Percentiles rank a stretch among this genome's conserved stretches.
These are phyloP conservation scores for Arachis hypogaea DNA, from an alignment of 306 rosid genomes.

Conservation along the genomic window DNA sequence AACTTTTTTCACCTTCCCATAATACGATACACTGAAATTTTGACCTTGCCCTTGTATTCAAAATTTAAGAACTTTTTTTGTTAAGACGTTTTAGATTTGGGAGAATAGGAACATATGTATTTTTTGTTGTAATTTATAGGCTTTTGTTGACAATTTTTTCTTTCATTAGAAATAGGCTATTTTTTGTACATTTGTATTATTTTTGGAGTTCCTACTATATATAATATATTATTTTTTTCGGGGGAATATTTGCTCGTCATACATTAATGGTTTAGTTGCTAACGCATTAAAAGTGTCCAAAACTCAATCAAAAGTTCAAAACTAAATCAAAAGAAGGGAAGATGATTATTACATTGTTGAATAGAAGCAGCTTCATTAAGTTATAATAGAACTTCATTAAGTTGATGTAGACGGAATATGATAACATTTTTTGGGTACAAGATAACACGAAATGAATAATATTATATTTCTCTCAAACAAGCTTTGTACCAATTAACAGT, in stretches of 20 bases:
- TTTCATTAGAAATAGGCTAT: background rate
- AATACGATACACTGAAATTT: background rate
- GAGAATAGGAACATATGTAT: too few relatives aligned
- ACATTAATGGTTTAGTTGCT: background rate
- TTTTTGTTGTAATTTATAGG: constrained; percentile 3
- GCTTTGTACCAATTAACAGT: too few relatives aligned
- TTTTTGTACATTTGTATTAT: background rate
- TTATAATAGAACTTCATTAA: too few relatives aligned
- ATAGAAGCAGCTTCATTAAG: background rate
- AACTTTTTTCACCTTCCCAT: constrained; percentile 50
- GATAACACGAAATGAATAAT: too few relatives aligned
- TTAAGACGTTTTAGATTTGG: constrained; percentile 38
- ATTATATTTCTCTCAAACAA: too few relatives aligned
- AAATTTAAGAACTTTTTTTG: constrained; percentile 55
- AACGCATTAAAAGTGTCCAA: background rate
- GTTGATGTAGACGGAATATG: too few relatives aligned
- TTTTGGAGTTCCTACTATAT: too few relatives aligned
- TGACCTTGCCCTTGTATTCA: background rate
- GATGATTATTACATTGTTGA: too few relatives aligned
- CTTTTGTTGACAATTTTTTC: background rate
- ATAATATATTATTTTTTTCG: too few relatives aligned
- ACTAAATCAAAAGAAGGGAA: too few relatives aligned
- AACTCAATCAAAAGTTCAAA: too few relatives aligned
- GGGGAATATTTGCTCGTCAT: background rate
- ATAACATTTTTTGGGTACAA: too few relatives aligned